Evolutionary conservation across 345 rosid genomes (phyloP).

Genomic region (Moricandia moricandioides): DNA sequence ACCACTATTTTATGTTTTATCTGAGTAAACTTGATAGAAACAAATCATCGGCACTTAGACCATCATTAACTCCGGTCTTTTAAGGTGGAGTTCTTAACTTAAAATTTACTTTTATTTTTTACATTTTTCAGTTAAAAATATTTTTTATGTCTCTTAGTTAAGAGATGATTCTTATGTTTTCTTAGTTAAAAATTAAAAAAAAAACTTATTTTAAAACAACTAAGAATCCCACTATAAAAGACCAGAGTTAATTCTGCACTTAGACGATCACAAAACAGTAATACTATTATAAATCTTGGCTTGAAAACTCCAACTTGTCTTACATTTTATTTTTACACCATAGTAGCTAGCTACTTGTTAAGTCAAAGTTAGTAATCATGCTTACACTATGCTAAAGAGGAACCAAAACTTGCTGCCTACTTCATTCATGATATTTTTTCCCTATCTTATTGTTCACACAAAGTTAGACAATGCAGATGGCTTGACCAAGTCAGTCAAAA

Average conservation of each 20-base stretch:
- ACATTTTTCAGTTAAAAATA: too few species aligned
- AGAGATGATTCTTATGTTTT: too few species aligned
- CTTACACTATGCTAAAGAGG: conserved; percentile 18
- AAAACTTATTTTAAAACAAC: too few species aligned
- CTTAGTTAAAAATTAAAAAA: too few species aligned
- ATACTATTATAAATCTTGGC: background rate
- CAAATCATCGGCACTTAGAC: background rate
- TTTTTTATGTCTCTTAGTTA: too few species aligned
- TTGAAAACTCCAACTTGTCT: conserved; percentile 8
- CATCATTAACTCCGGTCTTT: too few species aligned
- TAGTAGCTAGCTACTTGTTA: background rate
- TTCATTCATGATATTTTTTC: conserved; percentile 23
- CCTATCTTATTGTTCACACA: conserved; percentile 30
- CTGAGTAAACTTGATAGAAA: background rate
- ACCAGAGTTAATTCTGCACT: too few species aligned
- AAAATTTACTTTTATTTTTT: too few species aligned
- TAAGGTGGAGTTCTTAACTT: too few species aligned
- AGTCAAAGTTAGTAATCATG: conserved; percentile 12
- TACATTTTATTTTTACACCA: conserved; percentile 16
- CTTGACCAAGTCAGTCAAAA: background rate
- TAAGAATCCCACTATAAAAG: too few species aligned
- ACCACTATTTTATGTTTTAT: background rate
- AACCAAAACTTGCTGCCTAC: conserved; percentile 38
- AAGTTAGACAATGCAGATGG: conserved; percentile 18
- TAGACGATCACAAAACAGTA: background rate